Evolutionary conservation across 305 asterid species (phyloP).

Genomic region (Ajuga reptans): DNA sequence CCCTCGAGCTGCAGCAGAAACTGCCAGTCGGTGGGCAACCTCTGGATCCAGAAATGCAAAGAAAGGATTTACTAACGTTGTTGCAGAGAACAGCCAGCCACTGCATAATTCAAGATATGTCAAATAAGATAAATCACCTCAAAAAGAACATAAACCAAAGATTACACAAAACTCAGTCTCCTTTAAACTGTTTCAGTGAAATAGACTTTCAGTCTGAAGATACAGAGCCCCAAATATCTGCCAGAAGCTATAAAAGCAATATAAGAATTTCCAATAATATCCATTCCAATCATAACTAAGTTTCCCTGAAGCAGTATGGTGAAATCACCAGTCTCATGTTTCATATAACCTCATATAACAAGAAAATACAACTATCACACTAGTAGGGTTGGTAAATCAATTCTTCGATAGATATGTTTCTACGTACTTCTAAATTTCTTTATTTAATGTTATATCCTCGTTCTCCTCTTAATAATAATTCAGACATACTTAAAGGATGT

Average conservation of each 20-base stretch:
- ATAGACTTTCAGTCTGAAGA: neutral
- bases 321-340: neutral
- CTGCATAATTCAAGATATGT: constrained; percentile 40
- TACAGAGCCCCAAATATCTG: neutral
- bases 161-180: neutral
- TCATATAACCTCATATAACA: neutral
- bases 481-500: neutral
- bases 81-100: constrained; percentile 93
- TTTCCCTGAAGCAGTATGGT: neutral
- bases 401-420: neutral
- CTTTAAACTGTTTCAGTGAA: neutral
- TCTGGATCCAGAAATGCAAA: constrained; percentile 88
- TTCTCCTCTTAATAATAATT: neutral
- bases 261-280: neutral
- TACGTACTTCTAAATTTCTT: neutral
- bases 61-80: constrained; percentile 86
- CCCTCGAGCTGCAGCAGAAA: constrained; percentile 95
- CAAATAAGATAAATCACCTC: neutral
- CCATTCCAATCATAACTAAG: neutral
- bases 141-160: neutral
- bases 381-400: neutral
- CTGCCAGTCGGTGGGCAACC: constrained; percentile 85
- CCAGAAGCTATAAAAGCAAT: neutral
- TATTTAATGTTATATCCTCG: neutral
- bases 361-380: neutral